Evolutionary conservation across 257 asterid species (phyloP), one percentile per base, ranked within the genome.

Genomic region (Fraxinus anomala): DNA sequence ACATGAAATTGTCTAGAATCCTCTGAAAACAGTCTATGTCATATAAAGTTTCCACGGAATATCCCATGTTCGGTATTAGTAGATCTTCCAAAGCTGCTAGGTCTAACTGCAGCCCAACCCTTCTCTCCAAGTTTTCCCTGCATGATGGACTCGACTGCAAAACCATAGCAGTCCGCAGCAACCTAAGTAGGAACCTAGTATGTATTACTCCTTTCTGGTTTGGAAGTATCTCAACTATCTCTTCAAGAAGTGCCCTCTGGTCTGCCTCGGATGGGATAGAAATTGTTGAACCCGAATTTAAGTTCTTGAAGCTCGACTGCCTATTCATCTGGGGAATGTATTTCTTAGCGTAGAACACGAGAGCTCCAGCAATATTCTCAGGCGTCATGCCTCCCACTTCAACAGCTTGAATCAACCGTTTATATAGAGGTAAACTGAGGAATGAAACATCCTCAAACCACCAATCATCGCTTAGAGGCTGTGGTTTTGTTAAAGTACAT

Each of bases 361-460:
- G 34, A 0, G 97, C 92, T 0, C 97, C 92, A 0, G 94, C 96
- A n/a, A 93, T 37, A 21, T 78, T 88, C 76, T 92, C 92, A 0
- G 93, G 75, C 69, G 84, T 82, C 96, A 92, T 89, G 0, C 97
- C 97, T 1, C 84, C 91, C 0, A 83, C 87, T 66, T 92, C 97
- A 39, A 96, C 91, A 0, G 99, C 96, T n/a, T 79, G 86, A 47
- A 96, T 89, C 65, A 96, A 75, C 34, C 97, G 87, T 54, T 86
- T 89, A 33, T 87, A 96, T 24, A 92, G 81, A 14, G 94, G 89
- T 31, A 92, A 77, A 30, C 92, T 86, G 23, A 93, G 91, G 76
- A 91, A 89, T 0, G 98, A 93, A 21, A 92, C 98, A 75, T 93
- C 98, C 84, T 89, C 94, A 33, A 88, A 93, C 98, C 99, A 93